Base-by-base conservation (phyloP, 1,284 basidiomycete species). In the Flammula alnicola region DNA sequence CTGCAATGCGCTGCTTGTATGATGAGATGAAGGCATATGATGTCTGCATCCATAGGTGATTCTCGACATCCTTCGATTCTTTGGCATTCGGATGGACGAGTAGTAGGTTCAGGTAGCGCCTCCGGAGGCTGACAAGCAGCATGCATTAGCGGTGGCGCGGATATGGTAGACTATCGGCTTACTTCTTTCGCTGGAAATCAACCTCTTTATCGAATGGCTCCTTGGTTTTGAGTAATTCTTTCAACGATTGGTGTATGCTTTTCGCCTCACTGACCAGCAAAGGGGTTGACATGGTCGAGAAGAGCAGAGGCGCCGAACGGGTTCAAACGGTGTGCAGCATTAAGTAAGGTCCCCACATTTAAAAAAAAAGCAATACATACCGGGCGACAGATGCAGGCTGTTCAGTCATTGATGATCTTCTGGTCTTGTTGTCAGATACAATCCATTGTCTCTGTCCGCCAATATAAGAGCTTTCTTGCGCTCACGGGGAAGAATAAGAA, bases 11-110 rank as follows among this genome's bases (percentile, higher is more conserved):
- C 51, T 88, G 80, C 62, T 95, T 93, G 75, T 94, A 96, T 26
- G 81, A 76, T 20, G 86, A 74, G 59, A 98, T 97, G 68, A 95
- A 83, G 30, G 83, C 77, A 71, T 98, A 91, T 16, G 92, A 91
- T 0, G 94, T 96, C 61, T 93, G 86, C 80, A 94, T 88, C 94
- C 95, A 97, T 8, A 97, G 77, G 48, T 87, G 83, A 37, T 79
- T 88, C 63, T 95, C 91, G 35, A 87, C 83, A 69, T 90, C 88
- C 65, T 87, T 86, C 29, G 89, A 84, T 66, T 93, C 88, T 39
- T 80, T 82, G 37, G 84, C 79, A 53, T 83, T 83, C 0, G 91
- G 87, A 61, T 93, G 78, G 19, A 84, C 69, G 57, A 95, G 84
- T 14, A 96, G 76, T 25, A 95, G 71, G 27, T 79, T 81, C 41